Evolutionary conservation across 2,329 filamentous ascomycete species (phyloP).

Genomic region (Beauveria sp.): DNA sequence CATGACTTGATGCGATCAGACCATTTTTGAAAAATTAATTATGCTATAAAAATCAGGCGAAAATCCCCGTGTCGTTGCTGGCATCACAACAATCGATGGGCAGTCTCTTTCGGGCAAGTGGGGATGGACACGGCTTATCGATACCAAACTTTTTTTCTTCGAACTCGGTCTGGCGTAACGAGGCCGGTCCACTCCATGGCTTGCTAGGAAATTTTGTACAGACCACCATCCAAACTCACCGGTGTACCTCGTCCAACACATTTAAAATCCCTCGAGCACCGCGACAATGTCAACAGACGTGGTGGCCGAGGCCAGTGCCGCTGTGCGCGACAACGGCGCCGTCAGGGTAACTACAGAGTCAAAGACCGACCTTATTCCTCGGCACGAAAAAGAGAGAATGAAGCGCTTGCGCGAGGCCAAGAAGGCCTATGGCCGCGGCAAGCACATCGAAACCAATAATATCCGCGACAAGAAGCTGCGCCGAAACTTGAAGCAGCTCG

Average conservation of each 20-base stretch:
- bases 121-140: neutral
- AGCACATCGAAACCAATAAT: constrained; percentile 60
- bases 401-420: constrained; percentile 56
- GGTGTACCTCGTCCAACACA: neutral
- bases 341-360: constrained; percentile 38
- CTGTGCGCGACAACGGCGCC: constrained; percentile 44
- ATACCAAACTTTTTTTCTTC: constrained; percentile 9
- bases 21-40: no score
- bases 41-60: no score
- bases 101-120: constrained; percentile 7
- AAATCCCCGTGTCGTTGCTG: no score
- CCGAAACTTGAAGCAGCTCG: constrained; percentile 68
- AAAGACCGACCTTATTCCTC: constrained; percentile 44
- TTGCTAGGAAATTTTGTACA: neutral
- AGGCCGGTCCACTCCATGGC: neutral
- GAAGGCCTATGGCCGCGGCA: constrained; percentile 76
- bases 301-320: constrained; percentile 21
- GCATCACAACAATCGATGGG: no score
- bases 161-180: neutral
- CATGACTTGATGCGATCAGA: no score
- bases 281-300: neutral
- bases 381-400: constrained; percentile 42
- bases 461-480: constrained; percentile 89
- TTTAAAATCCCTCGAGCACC: neutral
- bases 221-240: neutral